phyloP scores from a whole-genome alignment of 352 stramenopile species.

The Pythium aquatile region DNA sequence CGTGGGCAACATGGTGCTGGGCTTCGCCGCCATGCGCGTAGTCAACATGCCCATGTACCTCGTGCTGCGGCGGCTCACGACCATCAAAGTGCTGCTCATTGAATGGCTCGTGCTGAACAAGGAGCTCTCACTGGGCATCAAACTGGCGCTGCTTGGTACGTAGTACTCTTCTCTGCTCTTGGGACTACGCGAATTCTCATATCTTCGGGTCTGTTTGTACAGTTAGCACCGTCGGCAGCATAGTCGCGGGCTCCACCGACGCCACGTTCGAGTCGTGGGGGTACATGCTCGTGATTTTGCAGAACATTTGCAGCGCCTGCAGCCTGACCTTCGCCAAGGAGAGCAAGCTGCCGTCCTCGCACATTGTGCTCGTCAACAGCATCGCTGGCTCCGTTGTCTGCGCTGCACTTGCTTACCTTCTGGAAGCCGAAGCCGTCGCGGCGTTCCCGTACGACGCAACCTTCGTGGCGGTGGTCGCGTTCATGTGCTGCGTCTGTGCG shows the following conservation, averaged over 20 bases:
- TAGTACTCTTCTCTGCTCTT: background rate
- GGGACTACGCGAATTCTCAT: background rate
- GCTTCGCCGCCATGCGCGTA: conserved; percentile 59
- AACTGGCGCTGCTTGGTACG: conserved; percentile 58
- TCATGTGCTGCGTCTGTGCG: conserved; percentile 71
- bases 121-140: conserved; percentile 49
- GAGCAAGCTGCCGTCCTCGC: conserved; percentile 42
- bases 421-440: conserved; percentile 44
- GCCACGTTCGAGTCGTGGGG: conserved; percentile 38
- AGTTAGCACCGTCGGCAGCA: conserved; percentile 61
- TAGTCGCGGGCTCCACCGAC: conserved; percentile 60
- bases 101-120: conserved; percentile 74
- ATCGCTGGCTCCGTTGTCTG: conserved; percentile 45
- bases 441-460: conserved; percentile 33
- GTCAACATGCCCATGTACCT: conserved; percentile 80
- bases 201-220: background rate
- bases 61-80: conserved; percentile 67
- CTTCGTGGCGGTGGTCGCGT: conserved; percentile 35
- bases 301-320: conserved; percentile 68
- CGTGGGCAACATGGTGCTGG: conserved; percentile 62
- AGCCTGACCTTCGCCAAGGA: conserved; percentile 70
- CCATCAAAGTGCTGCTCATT: conserved; percentile 75
- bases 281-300: conserved; percentile 60
- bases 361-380: conserved; percentile 64
- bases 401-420: conserved; percentile 33